A percentile compares a stretch with the other conserved stretches of the same genome.
Conservation (phyloP, 352 stramenopile species). For the Phytophthora sansomeana region DNA sequence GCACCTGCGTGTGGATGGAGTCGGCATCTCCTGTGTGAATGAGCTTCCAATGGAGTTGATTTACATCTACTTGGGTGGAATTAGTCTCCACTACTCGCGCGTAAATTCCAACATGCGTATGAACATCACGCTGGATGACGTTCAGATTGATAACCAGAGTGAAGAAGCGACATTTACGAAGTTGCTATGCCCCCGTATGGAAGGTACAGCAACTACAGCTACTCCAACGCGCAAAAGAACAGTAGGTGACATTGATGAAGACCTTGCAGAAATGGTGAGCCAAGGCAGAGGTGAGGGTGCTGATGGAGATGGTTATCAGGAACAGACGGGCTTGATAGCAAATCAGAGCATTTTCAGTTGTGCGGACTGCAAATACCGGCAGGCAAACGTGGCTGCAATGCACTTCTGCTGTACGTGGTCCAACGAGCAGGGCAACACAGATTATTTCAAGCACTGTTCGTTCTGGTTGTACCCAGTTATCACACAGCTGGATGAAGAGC, state of each 20-base stretch:
- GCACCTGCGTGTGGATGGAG: conserved; percentile 75
- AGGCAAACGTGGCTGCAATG: conserved; percentile 80
- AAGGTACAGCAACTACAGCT: conserved; percentile 28
- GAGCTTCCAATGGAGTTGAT: conserved; percentile 87
- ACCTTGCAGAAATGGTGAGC: conserved; percentile 55
- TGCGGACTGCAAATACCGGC: conserved; percentile 84
- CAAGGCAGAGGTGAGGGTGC: conserved; percentile 26
- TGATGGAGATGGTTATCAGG: conserved; percentile 30
- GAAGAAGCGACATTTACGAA: conserved; percentile 88
- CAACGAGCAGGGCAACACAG: conserved; percentile 88
- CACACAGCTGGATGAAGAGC: conserved; percentile 87
- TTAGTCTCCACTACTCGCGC: conserved; percentile 80
- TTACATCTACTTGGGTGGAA: conserved; percentile 86
- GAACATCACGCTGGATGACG: conserved; percentile 84
- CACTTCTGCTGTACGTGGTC: conserved; percentile 92
- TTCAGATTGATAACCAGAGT: conserved; percentile 91
- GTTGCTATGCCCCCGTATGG: conserved; percentile 76
- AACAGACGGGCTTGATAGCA: conserved; percentile 58
- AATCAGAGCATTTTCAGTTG: conserved; percentile 85
- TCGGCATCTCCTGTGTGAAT: conserved; percentile 90
- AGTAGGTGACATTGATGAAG: conserved; percentile 57
- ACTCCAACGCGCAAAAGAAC: conserved; percentile 44
- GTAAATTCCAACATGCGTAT: conserved; percentile 87
- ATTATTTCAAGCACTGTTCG: conserved; percentile 92
- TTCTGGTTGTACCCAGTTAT: conserved; percentile 90